Evolutionary conservation across 2,329 filamentous ascomycete species (phyloP).

Genomic region (Ophiostoma tasmaniense): DNA sequence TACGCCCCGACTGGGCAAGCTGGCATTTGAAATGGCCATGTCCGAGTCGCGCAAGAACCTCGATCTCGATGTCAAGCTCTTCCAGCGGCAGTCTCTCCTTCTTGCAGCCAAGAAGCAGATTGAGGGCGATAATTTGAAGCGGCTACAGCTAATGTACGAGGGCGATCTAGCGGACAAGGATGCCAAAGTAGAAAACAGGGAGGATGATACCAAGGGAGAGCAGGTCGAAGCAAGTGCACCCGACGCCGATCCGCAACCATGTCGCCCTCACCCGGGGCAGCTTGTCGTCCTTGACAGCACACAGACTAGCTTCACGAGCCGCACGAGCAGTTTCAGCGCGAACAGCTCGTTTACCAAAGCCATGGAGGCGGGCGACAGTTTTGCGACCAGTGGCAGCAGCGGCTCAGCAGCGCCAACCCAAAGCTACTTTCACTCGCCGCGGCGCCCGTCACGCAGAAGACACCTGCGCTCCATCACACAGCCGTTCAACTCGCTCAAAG

Average conservation of each 20-base stretch:
- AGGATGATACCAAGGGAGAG: background rate
- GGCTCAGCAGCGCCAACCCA: background rate
- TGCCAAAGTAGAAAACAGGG: background rate
- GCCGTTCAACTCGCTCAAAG: background rate
- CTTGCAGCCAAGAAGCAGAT: constrained; percentile 19
- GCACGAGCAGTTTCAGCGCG: background rate
- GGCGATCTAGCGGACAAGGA: background rate
- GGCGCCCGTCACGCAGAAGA: constrained; percentile 8
- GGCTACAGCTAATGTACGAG: background rate
- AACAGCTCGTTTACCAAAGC: constrained; percentile 10
- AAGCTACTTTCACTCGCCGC: background rate
- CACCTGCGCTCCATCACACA: constrained; percentile 11
- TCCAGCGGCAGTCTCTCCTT: constrained; percentile 20
- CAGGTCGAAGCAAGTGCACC: background rate
- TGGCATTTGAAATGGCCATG: constrained; percentile 18
- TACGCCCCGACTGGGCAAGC: constrained; percentile 17
- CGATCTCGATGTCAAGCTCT: constrained; percentile 18
- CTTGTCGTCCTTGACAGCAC: background rate
- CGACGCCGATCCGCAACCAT: background rate
- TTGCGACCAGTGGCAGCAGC: background rate
- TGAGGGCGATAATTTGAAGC: background rate
- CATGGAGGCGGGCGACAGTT: background rate
- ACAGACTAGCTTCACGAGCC: background rate
- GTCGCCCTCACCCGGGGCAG: background rate
- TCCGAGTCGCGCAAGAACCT: constrained; percentile 19